Conservation (phyloP, 2,329 filamentous ascomycete species). For the Gyromitra esculenta region DNA sequence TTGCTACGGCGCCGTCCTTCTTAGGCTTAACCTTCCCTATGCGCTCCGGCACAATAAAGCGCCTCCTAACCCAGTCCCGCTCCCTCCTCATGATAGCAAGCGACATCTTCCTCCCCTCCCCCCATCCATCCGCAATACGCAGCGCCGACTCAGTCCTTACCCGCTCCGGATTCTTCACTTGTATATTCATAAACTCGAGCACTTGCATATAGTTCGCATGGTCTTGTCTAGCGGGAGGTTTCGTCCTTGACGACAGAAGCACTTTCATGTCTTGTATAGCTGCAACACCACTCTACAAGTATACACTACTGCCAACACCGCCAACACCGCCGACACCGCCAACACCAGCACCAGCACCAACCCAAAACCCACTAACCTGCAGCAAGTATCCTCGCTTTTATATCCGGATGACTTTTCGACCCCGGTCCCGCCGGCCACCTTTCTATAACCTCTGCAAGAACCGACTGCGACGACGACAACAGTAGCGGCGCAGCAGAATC, state of each 20-base stretch:
- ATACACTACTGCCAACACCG: no score
- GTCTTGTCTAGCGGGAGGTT: not conserved
- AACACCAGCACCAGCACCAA: no score
- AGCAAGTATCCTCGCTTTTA: no score
- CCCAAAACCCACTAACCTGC: no score
- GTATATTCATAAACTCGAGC: not conserved
- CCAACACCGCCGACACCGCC: no score
- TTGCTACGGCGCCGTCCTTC: not conserved
- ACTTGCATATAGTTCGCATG: not conserved
- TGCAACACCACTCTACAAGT: not conserved
- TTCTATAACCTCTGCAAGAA: no score
- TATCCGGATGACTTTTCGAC: no score
- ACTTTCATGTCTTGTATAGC: not conserved
- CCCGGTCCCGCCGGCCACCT: no score
- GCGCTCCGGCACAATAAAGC: not conserved
- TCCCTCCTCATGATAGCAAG: not conserved
- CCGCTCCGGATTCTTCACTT: not conserved
- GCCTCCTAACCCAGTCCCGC: not conserved
- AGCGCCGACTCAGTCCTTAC: not conserved
- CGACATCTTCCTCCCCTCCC: not conserved
- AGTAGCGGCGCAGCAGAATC: no score
- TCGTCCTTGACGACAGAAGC: not conserved
- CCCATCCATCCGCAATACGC: not conserved
- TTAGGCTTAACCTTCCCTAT: not conserved
- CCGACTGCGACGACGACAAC: no score